Evolutionary conservation across 352 stramenopile genomes (phyloP), one percentile per base, ranked within the genome.

Genomic region (Pythium oligandrum): DNA sequence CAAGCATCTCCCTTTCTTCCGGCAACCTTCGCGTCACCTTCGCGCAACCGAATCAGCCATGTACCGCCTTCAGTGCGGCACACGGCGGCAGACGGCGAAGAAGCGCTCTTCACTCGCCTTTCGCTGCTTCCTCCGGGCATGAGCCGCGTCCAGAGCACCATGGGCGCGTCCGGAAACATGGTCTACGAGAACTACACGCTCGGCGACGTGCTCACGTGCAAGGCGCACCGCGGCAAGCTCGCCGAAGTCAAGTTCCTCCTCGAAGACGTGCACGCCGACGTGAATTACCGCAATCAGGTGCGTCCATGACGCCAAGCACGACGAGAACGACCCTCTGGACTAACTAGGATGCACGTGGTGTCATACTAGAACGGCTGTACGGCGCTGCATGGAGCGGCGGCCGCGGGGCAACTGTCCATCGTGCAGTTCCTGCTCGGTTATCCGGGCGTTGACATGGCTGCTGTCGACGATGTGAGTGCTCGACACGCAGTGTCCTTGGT

Each of bases 271-370:
- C 72, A 81, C 45, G 78, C 83, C 33, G 83, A 94, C 61, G 67
- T 94, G 60, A 94, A 92, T 58, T 94, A 89, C 73, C 69, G 78
- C 64, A 94, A 94, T 65, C 78, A 91, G 80, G 83, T 82, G 39
- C 26, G 35, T 12, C 7, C 7, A 42, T 42, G 38, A 42, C 7
- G 38, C 7, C 7, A 42, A 42, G 7, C 38, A 42, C 38, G 38
- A 8, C 7, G 31, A 48, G n/a, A 48, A 8, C 17, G 44, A 48
- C n/a, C 8, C 17, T 17, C 17, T 35, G n/a, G 8, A 40, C 45
- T 49, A 12, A 54, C 33, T 7, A 43, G 5, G 6, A 3, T 57
- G 45, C 12, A 3, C 31, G 31, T 47, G 47, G 17, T 64, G 53
- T 37, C 46, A 2, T 49, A 26, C 49, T 12, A 95, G 84, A 84